A percentile compares a stretch with the other conserved stretches of the same genome.
phyloP scores from a whole-genome alignment of 352 stramenopile genomes.

The Globisporangium yorkense region DNA sequence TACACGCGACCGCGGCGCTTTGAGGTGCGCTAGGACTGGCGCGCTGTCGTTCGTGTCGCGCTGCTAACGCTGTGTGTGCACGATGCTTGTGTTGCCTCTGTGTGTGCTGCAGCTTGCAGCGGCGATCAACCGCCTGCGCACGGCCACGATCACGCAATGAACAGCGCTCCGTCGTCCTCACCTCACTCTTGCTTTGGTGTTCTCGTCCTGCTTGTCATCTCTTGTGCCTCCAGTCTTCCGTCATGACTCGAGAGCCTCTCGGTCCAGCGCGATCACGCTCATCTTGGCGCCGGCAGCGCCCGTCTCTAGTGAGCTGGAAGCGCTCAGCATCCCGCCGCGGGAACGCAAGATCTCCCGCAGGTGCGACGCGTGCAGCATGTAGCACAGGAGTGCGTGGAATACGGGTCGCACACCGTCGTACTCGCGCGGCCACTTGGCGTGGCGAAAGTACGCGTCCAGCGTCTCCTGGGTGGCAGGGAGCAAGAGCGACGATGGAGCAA shows the following conservation, averaged over 20 bases:
- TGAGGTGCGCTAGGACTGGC: slow-evolving; percentile 35
- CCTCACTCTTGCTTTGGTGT: background rate
- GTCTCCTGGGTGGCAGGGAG: slow-evolving; percentile 9
- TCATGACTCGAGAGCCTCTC: background rate
- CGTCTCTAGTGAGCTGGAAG: background rate
- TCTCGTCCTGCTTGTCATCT: background rate
- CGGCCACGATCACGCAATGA: slow-evolving; percentile 64
- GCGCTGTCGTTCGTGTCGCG: background rate
- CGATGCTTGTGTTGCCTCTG: background rate
- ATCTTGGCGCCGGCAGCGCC: background rate
- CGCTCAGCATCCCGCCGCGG: slow-evolving; percentile 18
- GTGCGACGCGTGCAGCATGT: slow-evolving; percentile 35
- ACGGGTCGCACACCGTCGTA: slow-evolving; percentile 20
- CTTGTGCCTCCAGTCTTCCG: background rate
- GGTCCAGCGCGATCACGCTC: slow-evolving; percentile 1
- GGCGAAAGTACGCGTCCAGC: slow-evolving; percentile 31
- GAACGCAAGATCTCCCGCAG: slow-evolving; percentile 20
- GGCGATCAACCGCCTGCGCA: slow-evolving; percentile 83
- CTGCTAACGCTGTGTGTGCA: slow-evolving; percentile 1
- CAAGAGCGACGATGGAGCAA: slow-evolving; percentile 9
- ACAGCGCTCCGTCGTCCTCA: background rate
- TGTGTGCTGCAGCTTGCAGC: slow-evolving; percentile 57
- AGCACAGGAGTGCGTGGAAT: slow-evolving; percentile 28
- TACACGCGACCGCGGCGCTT: slow-evolving; percentile 77
- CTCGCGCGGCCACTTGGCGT: slow-evolving; percentile 24